These are phyloP conservation scores for Monosporascus cannonballus DNA, from an alignment of 2,329 filamentous ascomycete species.

Conservation along the genomic window DNA sequence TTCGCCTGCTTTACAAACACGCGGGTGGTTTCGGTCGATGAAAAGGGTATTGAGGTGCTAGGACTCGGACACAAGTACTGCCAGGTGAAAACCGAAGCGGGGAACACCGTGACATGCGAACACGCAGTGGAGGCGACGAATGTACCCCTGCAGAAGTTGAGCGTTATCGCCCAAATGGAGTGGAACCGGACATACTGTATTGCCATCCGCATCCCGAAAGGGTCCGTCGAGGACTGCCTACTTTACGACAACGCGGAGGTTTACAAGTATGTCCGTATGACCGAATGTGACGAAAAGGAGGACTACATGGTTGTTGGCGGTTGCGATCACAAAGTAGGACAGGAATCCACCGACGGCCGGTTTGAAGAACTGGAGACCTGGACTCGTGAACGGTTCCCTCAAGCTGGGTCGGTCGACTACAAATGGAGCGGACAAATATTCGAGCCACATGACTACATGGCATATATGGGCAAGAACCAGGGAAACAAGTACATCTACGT, in stretches of 20 bases:
- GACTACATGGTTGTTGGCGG: slow-evolving; percentile 53
- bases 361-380: slow-evolving; percentile 47
- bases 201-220: slow-evolving; percentile 46
- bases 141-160: slow-evolving; percentile 50
- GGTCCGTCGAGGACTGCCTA: slow-evolving; percentile 45
- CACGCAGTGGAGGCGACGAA: slow-evolving; percentile 48
- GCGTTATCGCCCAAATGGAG: slow-evolving; percentile 45
- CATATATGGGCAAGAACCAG: slow-evolving; percentile 50
- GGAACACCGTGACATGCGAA: slow-evolving; percentile 39
- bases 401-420: slow-evolving; percentile 44
- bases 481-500: slow-evolving; percentile 45
- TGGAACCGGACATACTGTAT: slow-evolving; percentile 51
- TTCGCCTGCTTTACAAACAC: slow-evolving; percentile 49
- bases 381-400: slow-evolving; percentile 46
- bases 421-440: slow-evolving; percentile 52
- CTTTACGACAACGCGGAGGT: slow-evolving; percentile 48
- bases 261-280: slow-evolving; percentile 51
- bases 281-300: slow-evolving; percentile 43
- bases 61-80: slow-evolving; percentile 39
- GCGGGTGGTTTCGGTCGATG: slow-evolving; percentile 39
- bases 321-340: slow-evolving; percentile 53
- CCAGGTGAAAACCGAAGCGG: slow-evolving; percentile 37
- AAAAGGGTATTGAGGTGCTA: slow-evolving; percentile 39
- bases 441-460: slow-evolving; percentile 49
- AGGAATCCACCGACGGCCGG: slow-evolving; percentile 37